These are phyloP conservation scores for Closterium sp. DNA, from an alignment of 139 green algal genomes.

Conservation along the genomic window DNA sequence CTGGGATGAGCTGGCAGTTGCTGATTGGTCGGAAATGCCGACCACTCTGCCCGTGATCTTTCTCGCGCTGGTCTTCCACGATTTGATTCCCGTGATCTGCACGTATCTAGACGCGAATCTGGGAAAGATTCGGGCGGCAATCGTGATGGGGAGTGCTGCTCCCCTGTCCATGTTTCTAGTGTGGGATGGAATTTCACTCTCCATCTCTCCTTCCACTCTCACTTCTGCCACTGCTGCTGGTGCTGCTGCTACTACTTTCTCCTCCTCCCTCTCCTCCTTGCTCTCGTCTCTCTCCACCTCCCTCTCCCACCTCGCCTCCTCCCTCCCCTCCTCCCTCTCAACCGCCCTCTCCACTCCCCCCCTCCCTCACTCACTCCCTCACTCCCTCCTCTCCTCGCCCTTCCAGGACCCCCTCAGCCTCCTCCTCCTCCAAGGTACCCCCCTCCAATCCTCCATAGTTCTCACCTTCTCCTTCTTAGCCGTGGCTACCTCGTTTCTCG, in stretches of 20 bases:
- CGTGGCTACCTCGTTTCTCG: constrained; percentile 67
- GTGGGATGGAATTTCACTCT: constrained; percentile 66
- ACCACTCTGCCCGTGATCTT: constrained; percentile 63
- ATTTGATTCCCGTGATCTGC: constrained; percentile 73
- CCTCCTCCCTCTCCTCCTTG: neutral
- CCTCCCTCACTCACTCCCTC: neutral
- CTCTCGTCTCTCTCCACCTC: neutral
- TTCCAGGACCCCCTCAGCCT: constrained; percentile 20
- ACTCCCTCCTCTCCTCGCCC: neutral
- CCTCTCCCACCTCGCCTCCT: neutral
- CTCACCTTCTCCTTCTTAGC: constrained; percentile 64
- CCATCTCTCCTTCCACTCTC: constrained; percentile 25
- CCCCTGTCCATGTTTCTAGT: constrained; percentile 71
- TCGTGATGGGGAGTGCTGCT: constrained; percentile 60
- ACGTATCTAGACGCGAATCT: constrained; percentile 64
- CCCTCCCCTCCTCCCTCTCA: neutral
- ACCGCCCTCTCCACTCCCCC: neutral
- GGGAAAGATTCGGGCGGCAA: constrained; percentile 47
- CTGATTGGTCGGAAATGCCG: constrained; percentile 52
- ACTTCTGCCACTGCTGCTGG: neutral
- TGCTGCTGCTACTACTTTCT: neutral
- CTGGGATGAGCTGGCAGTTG: neutral
- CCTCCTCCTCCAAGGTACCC: constrained; percentile 39
- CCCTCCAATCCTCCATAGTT: constrained; percentile 43
- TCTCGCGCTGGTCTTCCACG: constrained; percentile 73